phyloP scores from a whole-genome alignment of 1,139 yeast species.

The Saccharomyces hybrid region DNA sequence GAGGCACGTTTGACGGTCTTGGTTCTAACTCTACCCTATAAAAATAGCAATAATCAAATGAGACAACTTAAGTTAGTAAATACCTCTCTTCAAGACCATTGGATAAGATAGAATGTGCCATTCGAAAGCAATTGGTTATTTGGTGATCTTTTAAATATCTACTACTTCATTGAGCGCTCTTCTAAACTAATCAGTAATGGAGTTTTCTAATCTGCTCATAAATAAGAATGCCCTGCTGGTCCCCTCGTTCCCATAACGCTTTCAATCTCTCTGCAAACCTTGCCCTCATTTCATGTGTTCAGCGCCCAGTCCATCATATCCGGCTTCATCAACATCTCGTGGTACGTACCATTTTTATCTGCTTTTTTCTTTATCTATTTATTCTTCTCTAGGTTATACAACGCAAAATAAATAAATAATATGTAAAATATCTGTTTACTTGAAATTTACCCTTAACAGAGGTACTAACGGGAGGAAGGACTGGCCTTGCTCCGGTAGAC shows the following conservation, averaged over 20 bases:
- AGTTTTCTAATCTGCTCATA: not conserved
- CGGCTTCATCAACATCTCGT: not conserved
- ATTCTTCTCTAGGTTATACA: not conserved
- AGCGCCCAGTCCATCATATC: not conserved
- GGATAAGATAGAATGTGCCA: not conserved
- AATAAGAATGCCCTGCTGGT: not conserved
- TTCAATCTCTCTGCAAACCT: not conserved
- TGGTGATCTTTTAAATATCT: not conserved
- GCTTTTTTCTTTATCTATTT: conserved; percentile 19
- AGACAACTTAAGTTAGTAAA: conserved; percentile 15
- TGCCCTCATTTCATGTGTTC: not conserved
- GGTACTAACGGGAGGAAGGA: not conserved
- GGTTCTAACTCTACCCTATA: conserved; percentile 96
- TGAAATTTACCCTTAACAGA: not conserved
- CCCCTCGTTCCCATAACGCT: not conserved
- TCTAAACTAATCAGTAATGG: not conserved
- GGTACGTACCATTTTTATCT: conserved; percentile 29
- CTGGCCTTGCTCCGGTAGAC: not conserved
- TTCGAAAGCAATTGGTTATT: not conserved
- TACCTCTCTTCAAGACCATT: not conserved
- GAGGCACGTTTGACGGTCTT: conserved; percentile 99
- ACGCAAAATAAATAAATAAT: not conserved
- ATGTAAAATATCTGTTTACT: not conserved
- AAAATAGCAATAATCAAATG: conserved; percentile 6
- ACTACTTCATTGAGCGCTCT: not conserved